Base-by-base conservation (phyloP, 306 rosid species). In the Albizia julibrissin region DNA sequence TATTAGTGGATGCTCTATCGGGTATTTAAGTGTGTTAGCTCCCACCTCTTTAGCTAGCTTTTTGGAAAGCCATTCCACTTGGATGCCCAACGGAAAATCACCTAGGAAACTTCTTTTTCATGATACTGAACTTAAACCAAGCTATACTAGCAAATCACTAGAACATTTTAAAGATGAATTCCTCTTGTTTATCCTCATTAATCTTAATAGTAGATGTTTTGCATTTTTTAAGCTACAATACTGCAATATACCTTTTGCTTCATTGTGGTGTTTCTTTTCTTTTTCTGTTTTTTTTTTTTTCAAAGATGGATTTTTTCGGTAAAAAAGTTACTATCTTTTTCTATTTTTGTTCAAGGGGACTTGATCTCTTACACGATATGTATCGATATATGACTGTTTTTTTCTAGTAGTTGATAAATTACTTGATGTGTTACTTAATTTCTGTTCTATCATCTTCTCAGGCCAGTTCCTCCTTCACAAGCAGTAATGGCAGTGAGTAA, bases 401-500 rank as follows among this genome's bases (percentile, higher is more conserved):
- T 10, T 70, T 56, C 33, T 31, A 47, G 22, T 70, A 26, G 10
- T 29, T 39, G 46, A 72, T 42, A 42, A 62, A 78, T 10, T 67
- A 69, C 29, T 79, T 10, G 33, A 52, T 85, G 21, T 59, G 49
- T n/a, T 80, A 34, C 26, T n/a, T 80, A 66, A 70, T 64, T 54
- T 82, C 58, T 68, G 62, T 59, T 79, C 47, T 62, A 24, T 62
- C 84, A 50, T 88, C 62, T 83, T 83, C 87, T 66, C 97, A 95
- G 99, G 91, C 87, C 96, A 84, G 77, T 89, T 79, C 97, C 99
- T 87, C 99, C 99, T 59, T 91, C 99, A 56, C 99, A 89, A 82
- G 97, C 97, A 31, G 99, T 93, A 76, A 90, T 93, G 98, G 98
- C 99, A 24, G 94, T 93, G 69, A 91, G 94, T 81, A 95, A 95